phyloP scores from a whole-genome alignment of 2,329 filamentous ascomycete genomes.

The Emmonsiellopsis sp. region DNA sequence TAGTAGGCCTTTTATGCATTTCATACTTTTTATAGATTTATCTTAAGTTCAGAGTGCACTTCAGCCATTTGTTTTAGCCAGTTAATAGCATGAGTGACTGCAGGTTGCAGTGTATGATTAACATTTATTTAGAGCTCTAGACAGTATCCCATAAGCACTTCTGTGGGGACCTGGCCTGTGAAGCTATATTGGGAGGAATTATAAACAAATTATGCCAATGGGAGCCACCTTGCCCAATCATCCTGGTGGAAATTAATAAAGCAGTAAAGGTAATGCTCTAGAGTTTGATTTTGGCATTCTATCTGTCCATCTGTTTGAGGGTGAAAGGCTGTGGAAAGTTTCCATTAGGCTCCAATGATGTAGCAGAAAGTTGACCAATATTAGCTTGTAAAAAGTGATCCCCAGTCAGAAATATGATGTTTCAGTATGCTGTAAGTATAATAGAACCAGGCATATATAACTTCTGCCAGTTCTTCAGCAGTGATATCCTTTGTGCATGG shows the following conservation, averaged over 20 bases:
- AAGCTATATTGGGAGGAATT: slow-evolving; percentile 4
- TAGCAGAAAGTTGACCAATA: no score
- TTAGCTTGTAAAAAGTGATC: no score
- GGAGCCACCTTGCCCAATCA: slow-evolving; percentile 9
- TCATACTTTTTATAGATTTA: background rate
- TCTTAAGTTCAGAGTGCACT: background rate
- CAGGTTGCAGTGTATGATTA: no score
- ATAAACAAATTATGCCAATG: slow-evolving; percentile 10
- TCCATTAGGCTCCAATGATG: no score
- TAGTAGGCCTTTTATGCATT: background rate
- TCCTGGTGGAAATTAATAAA: slow-evolving; percentile 5
- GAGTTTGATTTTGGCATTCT: background rate
- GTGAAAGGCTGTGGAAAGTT: slow-evolving; percentile 1
- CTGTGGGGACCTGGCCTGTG: background rate
- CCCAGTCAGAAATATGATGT: no score
- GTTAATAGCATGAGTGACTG: no score
- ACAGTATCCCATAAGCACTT: background rate
- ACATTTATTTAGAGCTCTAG: background rate
- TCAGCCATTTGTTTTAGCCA: no score
- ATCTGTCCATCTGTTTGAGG: background rate
- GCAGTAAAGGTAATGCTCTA: background rate
- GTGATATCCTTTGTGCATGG: no score
- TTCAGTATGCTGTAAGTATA: no score
- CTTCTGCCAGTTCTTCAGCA: no score
- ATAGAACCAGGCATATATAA: no score